Evolutionary conservation across 106 monocot genomes (phyloP).

Genomic region (Alisma plantagoaquatica): DNA sequence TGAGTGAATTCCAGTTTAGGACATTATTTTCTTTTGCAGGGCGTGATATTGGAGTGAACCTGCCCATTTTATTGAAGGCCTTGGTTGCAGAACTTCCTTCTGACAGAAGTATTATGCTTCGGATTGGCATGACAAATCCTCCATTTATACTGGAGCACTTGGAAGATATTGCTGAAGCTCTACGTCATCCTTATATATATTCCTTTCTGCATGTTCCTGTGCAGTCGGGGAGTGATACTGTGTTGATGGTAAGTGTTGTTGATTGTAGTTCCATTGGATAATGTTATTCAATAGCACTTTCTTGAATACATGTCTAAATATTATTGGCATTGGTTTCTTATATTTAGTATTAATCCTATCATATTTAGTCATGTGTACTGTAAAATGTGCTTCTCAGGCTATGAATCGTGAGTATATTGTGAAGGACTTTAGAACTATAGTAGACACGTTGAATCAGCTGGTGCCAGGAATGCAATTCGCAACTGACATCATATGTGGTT

Average conservation of each 20-base stretch:
- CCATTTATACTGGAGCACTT: constrained; percentile 96
- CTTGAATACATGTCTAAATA: background rate
- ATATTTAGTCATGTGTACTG: background rate
- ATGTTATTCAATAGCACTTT: no score
- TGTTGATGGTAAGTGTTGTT: constrained; percentile 63
- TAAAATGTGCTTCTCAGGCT: constrained; percentile 29
- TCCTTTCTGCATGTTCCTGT: constrained; percentile 98
- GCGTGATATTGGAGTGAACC: constrained; percentile 84
- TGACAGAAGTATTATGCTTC: constrained; percentile 97
- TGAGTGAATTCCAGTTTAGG: no score
- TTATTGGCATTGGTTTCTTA: background rate
- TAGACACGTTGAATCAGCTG: constrained; percentile 68
- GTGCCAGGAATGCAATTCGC: constrained; percentile 99
- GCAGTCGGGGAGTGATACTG: constrained; percentile 79
- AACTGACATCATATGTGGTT: constrained; percentile 98
- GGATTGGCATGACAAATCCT: constrained; percentile 99
- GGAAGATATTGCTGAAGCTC: constrained; percentile 74
- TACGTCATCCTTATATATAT: constrained; percentile 90
- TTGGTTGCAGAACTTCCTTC: constrained; percentile 75
- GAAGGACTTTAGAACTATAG: constrained; percentile 76
- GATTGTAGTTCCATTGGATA: no score
- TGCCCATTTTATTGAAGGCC: constrained; percentile 80
- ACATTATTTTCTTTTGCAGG: constrained; percentile 49
- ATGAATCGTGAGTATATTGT: constrained; percentile 99
- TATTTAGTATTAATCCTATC: background rate